These are phyloP conservation scores for Russula abietina DNA, from an alignment of 768 basidiomycete genomes.

Conservation along the genomic window DNA sequence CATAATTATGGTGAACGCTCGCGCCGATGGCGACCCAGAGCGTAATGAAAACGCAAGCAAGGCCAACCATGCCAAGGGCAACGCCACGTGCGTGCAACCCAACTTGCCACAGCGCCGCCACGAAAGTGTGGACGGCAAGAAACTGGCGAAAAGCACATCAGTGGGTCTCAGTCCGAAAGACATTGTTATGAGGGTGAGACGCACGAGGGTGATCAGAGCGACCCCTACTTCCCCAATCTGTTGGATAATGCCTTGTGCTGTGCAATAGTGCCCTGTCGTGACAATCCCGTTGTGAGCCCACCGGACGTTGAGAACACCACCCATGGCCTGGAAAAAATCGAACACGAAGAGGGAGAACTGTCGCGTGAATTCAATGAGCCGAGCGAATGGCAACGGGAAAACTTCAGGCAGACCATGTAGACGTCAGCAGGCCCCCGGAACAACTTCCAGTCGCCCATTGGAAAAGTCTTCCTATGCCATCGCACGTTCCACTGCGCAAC, in stretches of 20 bases:
- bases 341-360: slow-evolving; percentile 29
- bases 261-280: slow-evolving; percentile 33
- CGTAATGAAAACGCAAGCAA: slow-evolving; percentile 22
- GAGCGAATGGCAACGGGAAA: background rate
- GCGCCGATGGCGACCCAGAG: slow-evolving; percentile 30
- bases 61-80: slow-evolving; percentile 23
- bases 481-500: slow-evolving; percentile 11
- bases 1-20: slow-evolving; percentile 25
- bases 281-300: slow-evolving; percentile 36
- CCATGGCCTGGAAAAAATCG: slow-evolving; percentile 37
- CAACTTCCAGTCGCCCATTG: slow-evolving; percentile 22
- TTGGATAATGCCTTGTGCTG: slow-evolving; percentile 37
- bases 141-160: slow-evolving; percentile 28
- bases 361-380: slow-evolving; percentile 20
- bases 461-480: background rate
- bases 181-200: slow-evolving; percentile 2
- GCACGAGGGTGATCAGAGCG: slow-evolving; percentile 39
- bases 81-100: slow-evolving; percentile 28
- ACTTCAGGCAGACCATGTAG: background rate
- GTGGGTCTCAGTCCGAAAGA: background rate
- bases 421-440: slow-evolving; percentile 35
- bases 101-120: slow-evolving; percentile 34
- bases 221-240: slow-evolving; percentile 41
- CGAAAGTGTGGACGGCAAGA: slow-evolving; percentile 40
- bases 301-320: slow-evolving; percentile 35